Percentiles rank a stretch among this genome's conserved stretches.
phyloP scores from a whole-genome alignment of 495 filamentous ascomycete genomes.

The Hypoxylon lenormandii region DNA sequence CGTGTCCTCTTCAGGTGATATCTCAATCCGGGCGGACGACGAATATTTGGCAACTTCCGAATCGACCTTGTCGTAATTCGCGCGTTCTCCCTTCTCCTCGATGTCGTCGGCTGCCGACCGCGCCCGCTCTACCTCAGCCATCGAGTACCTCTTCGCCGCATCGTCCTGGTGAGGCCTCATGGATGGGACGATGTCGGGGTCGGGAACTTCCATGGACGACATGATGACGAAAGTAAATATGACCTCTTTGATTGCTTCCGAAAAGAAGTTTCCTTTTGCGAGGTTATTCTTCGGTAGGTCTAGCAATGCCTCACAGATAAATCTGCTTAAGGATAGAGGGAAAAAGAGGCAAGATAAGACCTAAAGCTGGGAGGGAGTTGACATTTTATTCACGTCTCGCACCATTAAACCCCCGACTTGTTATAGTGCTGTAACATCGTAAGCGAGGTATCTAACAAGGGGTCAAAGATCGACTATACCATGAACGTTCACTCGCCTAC shows the following conservation, averaged over 20 bases:
- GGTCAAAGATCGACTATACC: slow-evolving; percentile 23
- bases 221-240: slow-evolving; percentile 14
- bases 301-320: slow-evolving; percentile 2
- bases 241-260: slow-evolving; percentile 1
- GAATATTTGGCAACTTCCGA: slow-evolving; percentile 74
- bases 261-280: background rate
- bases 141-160: slow-evolving; percentile 53
- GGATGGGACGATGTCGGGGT: slow-evolving; percentile 32
- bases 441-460: slow-evolving; percentile 37
- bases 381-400: slow-evolving; percentile 40
- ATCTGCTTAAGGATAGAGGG: slow-evolving; percentile 2
- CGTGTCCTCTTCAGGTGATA: slow-evolving; percentile 67
- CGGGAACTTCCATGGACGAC: slow-evolving; percentile 40
- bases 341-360: background rate
- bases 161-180: slow-evolving; percentile 29
- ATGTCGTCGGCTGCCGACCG: slow-evolving; percentile 52
- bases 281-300: slow-evolving; percentile 8
- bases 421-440: slow-evolving; percentile 28
- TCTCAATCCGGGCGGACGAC: slow-evolving; percentile 60
- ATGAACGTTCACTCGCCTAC: slow-evolving; percentile 23
- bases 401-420: slow-evolving; percentile 29
- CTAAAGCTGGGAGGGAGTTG: slow-evolving; percentile 12
- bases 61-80: slow-evolving; percentile 69
- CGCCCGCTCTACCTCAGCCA: slow-evolving; percentile 64
- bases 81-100: slow-evolving; percentile 61